Evolutionary conservation across 164 flowering plant genomes (phyloP).

Genomic region (Echeveria elegans): DNA sequence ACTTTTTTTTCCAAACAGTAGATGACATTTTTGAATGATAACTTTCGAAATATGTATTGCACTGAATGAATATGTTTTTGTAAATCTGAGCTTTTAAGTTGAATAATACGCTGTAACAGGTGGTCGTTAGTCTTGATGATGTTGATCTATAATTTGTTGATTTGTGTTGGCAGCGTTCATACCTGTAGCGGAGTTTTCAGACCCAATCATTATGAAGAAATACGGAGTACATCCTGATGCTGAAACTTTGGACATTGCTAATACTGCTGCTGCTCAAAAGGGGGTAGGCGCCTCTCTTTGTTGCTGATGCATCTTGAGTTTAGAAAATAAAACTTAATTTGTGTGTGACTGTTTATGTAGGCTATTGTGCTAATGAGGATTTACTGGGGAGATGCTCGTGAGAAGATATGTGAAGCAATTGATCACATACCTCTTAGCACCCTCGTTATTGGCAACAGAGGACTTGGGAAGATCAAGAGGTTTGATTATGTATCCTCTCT

Average conservation of each 20-base stretch:
- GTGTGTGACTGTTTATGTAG: slow-evolving; percentile 23
- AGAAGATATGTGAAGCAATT: slow-evolving; percentile 76
- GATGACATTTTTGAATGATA: no score
- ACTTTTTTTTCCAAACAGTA: no score
- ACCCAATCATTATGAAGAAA: slow-evolving; percentile 53
- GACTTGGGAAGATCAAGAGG: slow-evolving; percentile 83
- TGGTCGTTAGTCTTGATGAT: no score
- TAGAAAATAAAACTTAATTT: neutral
- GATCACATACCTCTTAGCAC: slow-evolving; percentile 62
- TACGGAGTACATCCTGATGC: slow-evolving; percentile 66
- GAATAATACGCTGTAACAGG: neutral
- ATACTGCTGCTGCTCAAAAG: slow-evolving; percentile 41
- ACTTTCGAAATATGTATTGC: no score
- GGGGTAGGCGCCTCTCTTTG: slow-evolving; percentile 25
- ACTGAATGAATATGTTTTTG: neutral
- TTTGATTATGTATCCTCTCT: slow-evolving; percentile 3
- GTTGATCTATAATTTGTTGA: neutral
- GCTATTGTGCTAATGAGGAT: slow-evolving; percentile 64
- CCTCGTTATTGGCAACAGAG: slow-evolving; percentile 79
- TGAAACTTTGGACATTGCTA: slow-evolving; percentile 68
- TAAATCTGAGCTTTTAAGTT: neutral
- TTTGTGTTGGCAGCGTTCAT: slow-evolving; percentile 47
- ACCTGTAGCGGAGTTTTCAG: slow-evolving; percentile 55
- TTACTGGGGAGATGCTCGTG: slow-evolving; percentile 93
- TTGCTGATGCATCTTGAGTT: neutral